Conservation (phyloP, 257 asterid genomes). For the Petunia secreta region DNA sequence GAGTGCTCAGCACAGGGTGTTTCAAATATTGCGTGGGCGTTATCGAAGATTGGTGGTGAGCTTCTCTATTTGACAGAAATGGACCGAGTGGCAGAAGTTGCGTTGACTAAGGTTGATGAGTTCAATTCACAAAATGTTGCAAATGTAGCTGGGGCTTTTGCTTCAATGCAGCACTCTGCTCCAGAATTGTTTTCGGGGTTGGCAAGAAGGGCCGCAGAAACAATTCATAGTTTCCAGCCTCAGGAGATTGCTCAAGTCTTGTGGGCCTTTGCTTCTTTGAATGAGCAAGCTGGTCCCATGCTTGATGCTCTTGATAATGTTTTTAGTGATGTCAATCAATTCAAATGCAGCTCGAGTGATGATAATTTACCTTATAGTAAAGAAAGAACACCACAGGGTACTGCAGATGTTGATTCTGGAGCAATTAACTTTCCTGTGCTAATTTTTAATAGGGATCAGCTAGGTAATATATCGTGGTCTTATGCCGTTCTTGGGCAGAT, state of each 20-base stretch:
- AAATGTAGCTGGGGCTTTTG: conserved; percentile 91
- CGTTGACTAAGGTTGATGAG: conserved; percentile 64
- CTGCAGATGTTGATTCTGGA: conserved; percentile 16
- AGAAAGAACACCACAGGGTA: conserved; percentile 33
- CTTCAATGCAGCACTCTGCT: conserved; percentile 95
- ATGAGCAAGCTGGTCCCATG: conserved; percentile 64
- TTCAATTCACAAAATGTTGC: conserved; percentile 93
- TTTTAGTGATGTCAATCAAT: conserved; percentile 47
- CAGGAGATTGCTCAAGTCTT: conserved; percentile 89
- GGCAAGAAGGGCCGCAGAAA: conserved; percentile 61
- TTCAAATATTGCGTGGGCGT: conserved; percentile 91
- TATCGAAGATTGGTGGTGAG: conserved; percentile 93
- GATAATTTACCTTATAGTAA: conserved; percentile 41
- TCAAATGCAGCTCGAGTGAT: conserved; percentile 39
- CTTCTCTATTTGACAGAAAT: conserved; percentile 91
- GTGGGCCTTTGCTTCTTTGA: conserved; percentile 97
- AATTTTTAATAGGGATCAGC: conserved; percentile 66
- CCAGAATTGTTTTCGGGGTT: conserved; percentile 70
- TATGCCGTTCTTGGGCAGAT: conserved; percentile 84
- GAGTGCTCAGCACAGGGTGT: conserved; percentile 90
- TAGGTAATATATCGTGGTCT: conserved; percentile 85
- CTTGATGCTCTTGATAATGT: conserved; percentile 70
- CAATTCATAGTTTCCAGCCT: conserved; percentile 68
- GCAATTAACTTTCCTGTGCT: conserved; percentile 37
- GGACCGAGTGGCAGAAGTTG: conserved; percentile 96